Evolutionary conservation across 2,329 filamentous ascomycete species (phyloP), one percentile per base, ranked within the genome.

Genomic region (Didymellaceae sp.): DNA sequence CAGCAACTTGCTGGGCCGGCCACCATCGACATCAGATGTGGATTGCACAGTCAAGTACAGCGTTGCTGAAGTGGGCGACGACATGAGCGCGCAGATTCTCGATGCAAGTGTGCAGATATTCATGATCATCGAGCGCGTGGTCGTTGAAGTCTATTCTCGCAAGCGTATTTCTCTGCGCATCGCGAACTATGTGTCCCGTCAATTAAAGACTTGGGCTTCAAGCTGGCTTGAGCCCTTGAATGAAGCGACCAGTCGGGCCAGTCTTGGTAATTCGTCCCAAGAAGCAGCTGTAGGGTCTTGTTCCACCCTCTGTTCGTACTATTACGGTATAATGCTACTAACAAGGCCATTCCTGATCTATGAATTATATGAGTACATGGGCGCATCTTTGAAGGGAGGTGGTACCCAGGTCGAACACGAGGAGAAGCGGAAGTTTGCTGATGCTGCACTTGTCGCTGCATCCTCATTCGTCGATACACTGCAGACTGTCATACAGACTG

Each of bases 281-380:
- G 46, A 61, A 20, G 52, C 38, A 30, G 71, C 71, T 6, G 61
- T 80, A 6, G 77, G 78, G 2, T 75, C 78, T 5, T 78, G 77
- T n/a, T 79, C 80, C 32, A 73, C 78, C 1, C 72, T 81, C 11
- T 77, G 77, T 24, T 75, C 79, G 3, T 82, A 82, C 49, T 81
- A 81, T 58, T 82, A 80, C 68, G 79, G 77, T 1, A 81, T 82
- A 33, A 81, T 82, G 62, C 67, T 82, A 3, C 63, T 82, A 4
- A 80, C 80, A 6, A 69, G 79, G n/a, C 80, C 80, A 0, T 82
- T 82, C 46, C 67, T 82, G 9, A 76, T 81, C 20, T 82, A 79
- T 56, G 76, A 80, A 40, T 70, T 81, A 1, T 79, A 73, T 41
- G 69, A 72, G 31, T 61, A 63, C 37, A 61, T 67, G 55, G 66